A percentile compares a stretch with the other conserved stretches of the same genome.
Conservation (phyloP, 2,329 filamentous ascomycete species). For the Aspergillus pseudotamarii region DNA sequence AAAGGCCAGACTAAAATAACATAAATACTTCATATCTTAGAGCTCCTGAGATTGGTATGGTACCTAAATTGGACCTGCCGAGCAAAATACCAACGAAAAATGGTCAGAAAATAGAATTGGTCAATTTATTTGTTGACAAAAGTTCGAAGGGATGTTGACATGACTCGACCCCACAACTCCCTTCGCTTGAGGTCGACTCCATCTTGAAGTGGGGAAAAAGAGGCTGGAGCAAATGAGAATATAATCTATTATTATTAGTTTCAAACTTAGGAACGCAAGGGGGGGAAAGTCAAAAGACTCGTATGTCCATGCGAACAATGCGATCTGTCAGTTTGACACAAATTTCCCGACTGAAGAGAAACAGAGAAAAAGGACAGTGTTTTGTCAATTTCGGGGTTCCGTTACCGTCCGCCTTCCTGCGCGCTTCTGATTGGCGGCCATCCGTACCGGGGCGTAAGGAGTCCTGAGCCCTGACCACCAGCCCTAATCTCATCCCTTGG, state of each 20-base stretch:
- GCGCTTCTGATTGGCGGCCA: not conserved
- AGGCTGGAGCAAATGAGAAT: not conserved
- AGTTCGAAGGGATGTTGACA: too few relatives aligned
- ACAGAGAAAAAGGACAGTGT: not conserved
- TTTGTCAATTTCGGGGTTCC: not conserved
- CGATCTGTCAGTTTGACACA: not conserved
- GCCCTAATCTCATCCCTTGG: not conserved
- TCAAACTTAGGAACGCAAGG: not conserved
- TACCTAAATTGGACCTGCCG: too few relatives aligned
- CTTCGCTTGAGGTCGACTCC: not conserved
- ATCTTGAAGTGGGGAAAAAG: not conserved
- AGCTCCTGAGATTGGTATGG: fast-evolving
- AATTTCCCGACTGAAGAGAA: not conserved
- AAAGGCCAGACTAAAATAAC: not conserved
- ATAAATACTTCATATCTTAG: not conserved
- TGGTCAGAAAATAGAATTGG: not conserved
- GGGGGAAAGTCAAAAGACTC: not conserved
- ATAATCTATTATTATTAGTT: not conserved
- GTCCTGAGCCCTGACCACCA: not conserved
- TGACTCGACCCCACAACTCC: not conserved
- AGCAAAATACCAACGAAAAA: not conserved
- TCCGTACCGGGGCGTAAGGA: not conserved
- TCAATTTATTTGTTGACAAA: not conserved
- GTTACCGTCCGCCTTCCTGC: not conserved
- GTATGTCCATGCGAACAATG: not conserved